phyloP scores from a whole-genome alignment of 768 basidiomycete species.

The Phlegmacium glaucopus region DNA sequence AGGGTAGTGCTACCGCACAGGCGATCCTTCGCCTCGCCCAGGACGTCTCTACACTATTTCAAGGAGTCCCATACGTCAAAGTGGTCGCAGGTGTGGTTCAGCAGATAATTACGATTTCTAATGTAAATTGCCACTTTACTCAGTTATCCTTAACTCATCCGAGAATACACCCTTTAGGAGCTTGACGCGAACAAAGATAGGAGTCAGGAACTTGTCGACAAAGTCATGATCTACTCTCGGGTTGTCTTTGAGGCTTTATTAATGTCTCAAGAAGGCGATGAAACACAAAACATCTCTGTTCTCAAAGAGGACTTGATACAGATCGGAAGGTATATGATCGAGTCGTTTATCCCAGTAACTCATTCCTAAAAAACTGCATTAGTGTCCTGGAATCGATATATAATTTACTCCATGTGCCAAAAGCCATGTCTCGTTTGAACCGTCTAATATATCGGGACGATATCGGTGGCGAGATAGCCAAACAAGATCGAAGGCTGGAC shows the following conservation, averaged over 20 bases:
- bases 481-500: constrained; percentile 24
- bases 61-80: constrained; percentile 24
- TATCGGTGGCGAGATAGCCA: constrained; percentile 12
- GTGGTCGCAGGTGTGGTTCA: constrained; percentile 18
- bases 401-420: constrained; percentile 12
- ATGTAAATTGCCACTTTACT: constrained; percentile 11
- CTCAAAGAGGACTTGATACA: constrained; percentile 19
- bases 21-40: constrained; percentile 2
- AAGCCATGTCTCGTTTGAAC: constrained; percentile 12
- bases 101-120: constrained; percentile 23
- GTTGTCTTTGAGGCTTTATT: constrained; percentile 22
- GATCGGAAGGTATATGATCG: constrained; percentile 12
- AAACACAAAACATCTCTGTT: constrained; percentile 6
- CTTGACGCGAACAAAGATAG: constrained; percentile 20
- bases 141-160: neutral
- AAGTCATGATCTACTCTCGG: constrained; percentile 19
- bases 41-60: constrained; percentile 17
- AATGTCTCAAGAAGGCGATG: constrained; percentile 6
- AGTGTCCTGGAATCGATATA: constrained; percentile 22
- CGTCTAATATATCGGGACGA: constrained; percentile 18
- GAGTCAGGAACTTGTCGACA: constrained; percentile 19
- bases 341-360: neutral
- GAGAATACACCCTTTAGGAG: constrained; percentile 9
- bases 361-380: neutral
- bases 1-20: neutral